These are phyloP conservation scores for Monascus ruber DNA, from an alignment of 2,329 filamentous ascomycete genomes.

Conservation along the genomic window DNA sequence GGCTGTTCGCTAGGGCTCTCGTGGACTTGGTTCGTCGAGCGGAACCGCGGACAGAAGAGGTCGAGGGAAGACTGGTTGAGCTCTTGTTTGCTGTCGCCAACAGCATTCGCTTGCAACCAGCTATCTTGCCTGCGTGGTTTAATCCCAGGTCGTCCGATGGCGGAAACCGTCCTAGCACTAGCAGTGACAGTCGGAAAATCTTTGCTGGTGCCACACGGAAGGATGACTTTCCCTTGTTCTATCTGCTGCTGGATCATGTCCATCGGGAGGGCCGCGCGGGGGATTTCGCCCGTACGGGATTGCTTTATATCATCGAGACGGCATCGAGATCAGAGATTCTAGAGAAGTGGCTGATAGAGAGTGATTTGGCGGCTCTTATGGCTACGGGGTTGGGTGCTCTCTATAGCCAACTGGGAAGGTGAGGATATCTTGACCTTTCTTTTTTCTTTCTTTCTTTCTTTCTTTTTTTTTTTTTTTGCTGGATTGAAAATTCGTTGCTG, in stretches of 20 bases:
- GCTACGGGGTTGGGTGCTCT: slow-evolving; percentile 79
- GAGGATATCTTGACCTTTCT: slow-evolving; percentile 6
- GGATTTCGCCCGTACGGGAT: slow-evolving; percentile 86
- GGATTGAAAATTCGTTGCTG: slow-evolving; percentile 40
- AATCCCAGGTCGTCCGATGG: slow-evolving; percentile 43
- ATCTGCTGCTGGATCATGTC: slow-evolving; percentile 90
- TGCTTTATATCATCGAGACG: slow-evolving; percentile 92
- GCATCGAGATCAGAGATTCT: slow-evolving; percentile 70
- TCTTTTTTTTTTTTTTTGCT: slow-evolving; percentile 33
- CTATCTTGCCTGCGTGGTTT: slow-evolving; percentile 87
- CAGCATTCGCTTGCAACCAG: slow-evolving; percentile 82
- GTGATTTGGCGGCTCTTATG: slow-evolving; percentile 93
- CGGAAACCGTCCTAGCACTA: slow-evolving; percentile 18
- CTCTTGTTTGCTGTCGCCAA: slow-evolving; percentile 91
- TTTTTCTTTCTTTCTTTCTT: no score
- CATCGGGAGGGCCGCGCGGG: slow-evolving; percentile 90
- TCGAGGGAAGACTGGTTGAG: slow-evolving; percentile 81
- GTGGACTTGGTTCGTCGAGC: slow-evolving; percentile 77
- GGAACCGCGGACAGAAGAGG: slow-evolving; percentile 55
- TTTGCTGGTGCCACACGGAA: slow-evolving; percentile 80
- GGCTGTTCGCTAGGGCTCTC: slow-evolving; percentile 72
- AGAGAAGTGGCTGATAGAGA: slow-evolving; percentile 95
- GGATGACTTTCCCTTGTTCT: slow-evolving; percentile 91
- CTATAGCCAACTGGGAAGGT: slow-evolving; percentile 58
- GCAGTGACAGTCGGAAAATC: slow-evolving; percentile 44